Evolutionary conservation across 495 filamentous ascomycete species (phyloP).

Genomic region (Aspergillus saccharolyticus): DNA sequence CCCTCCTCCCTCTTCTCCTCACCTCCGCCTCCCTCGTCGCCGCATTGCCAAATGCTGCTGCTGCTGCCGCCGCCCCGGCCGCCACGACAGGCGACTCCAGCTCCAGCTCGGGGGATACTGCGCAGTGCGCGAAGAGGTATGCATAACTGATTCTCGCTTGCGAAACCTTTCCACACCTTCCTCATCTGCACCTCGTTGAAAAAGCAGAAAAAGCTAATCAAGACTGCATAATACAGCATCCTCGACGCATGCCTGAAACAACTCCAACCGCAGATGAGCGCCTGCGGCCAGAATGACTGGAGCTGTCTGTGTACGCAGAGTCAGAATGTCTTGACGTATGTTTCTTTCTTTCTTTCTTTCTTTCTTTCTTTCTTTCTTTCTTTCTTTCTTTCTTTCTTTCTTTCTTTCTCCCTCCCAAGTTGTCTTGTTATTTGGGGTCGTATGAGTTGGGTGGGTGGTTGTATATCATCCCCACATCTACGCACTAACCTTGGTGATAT

Average conservation of each 20-base stretch:
- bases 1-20: slow-evolving; percentile 5
- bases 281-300: slow-evolving; percentile 27
- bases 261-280: slow-evolving; percentile 19
- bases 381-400: too few species aligned
- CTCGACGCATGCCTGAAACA: slow-evolving; percentile 28
- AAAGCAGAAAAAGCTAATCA: too few species aligned
- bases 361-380: too few species aligned
- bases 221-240: slow-evolving; percentile 26
- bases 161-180: too few species aligned
- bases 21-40: slow-evolving; percentile 7
- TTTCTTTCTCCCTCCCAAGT: too few species aligned
- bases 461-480: too few species aligned
- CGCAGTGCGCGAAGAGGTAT: slow-evolving; percentile 11
- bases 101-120: neutral
- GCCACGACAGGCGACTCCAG: neutral
- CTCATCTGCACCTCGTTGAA: too few species aligned
- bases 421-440: too few species aligned
- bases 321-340: slow-evolving; percentile 29
- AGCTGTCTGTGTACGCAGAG: slow-evolving; percentile 29
- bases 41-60: slow-evolving; percentile 5
- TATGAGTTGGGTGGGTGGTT: too few species aligned
- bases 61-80: slow-evolving; percentile 1
- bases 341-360: neutral
- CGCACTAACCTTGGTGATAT: too few species aligned
- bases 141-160: neutral